These are phyloP conservation scores for Umbilicus rupestris DNA, from an alignment of 164 flowering plant species.

Conservation along the genomic window DNA sequence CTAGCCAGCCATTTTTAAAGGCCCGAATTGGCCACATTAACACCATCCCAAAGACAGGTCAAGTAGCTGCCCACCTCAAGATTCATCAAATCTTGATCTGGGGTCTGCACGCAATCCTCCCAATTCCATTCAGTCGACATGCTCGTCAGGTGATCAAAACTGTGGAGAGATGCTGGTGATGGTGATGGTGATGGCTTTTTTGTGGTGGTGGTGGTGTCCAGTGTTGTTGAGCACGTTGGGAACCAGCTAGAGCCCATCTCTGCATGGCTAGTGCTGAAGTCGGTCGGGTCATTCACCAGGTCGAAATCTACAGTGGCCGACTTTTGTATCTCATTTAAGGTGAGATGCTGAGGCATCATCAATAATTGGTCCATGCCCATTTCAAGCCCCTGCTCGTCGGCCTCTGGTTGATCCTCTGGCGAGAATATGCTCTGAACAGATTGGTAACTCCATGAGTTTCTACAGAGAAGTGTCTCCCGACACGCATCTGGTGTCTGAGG, in stretches of 20 bases:
- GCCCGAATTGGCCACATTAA: neutral
- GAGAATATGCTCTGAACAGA: neutral
- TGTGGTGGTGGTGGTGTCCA: neutral
- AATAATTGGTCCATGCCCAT: neutral
- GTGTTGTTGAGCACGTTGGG: neutral
- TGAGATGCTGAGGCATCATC: neutral
- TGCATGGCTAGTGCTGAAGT: slow-evolving; percentile 3
- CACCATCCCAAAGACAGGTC: neutral
- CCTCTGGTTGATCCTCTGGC: neutral
- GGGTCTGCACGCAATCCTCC: neutral
- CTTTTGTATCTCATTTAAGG: neutral
- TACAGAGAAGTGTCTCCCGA: neutral
- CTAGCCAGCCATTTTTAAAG: neutral
- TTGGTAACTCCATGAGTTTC: slow-evolving; percentile 1
- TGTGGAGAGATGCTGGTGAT: neutral
- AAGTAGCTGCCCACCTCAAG: neutral
- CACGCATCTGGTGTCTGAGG: neutral
- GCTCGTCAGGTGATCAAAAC: neutral
- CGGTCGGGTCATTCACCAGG: neutral
- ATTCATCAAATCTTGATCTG: neutral
- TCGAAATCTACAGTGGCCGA: neutral
- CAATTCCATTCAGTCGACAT: neutral
- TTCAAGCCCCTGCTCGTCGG: neutral
- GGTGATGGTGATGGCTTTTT: neutral
- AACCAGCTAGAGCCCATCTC: neutral